These are phyloP conservation scores for Conringia planisiliqua DNA, from an alignment of 345 rosid genomes.

Conservation along the genomic window DNA sequence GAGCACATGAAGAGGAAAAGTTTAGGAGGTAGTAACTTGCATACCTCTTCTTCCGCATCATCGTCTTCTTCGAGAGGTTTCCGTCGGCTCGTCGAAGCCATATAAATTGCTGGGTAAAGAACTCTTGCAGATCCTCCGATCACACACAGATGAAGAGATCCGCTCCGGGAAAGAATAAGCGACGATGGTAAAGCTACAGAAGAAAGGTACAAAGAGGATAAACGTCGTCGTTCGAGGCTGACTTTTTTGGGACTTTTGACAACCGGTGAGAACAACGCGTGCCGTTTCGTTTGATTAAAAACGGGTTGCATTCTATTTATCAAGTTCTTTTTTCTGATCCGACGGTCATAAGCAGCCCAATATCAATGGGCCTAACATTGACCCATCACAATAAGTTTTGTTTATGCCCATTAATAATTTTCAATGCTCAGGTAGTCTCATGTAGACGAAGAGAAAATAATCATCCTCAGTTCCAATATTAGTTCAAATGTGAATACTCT, in stretches of 20 bases:
- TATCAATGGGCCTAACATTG: neutral
- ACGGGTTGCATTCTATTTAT: conserved; percentile 12
- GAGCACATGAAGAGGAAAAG: neutral
- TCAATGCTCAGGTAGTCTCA: neutral
- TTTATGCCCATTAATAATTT: neutral
- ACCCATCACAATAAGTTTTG: neutral
- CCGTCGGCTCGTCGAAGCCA: conserved; percentile 65
- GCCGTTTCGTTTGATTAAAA: conserved; percentile 20
- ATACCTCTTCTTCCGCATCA: conserved; percentile 47
- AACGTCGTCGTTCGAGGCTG: conserved; percentile 10
- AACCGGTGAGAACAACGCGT: conserved; percentile 15
- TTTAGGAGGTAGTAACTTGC: neutral
- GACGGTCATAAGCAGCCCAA: neutral
- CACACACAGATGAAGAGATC: conserved; percentile 31
- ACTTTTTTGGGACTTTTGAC: too few relatives aligned
- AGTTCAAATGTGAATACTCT: neutral
- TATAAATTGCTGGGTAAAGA: conserved; percentile 23
- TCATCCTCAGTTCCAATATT: neutral
- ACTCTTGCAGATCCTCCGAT: conserved; percentile 30
- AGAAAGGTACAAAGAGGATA: neutral
- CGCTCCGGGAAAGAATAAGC: conserved; percentile 9
- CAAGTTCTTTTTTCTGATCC: neutral
- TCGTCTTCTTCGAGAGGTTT: conserved; percentile 46
- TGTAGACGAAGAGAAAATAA: neutral
- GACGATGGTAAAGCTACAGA: conserved; percentile 20